Evolutionary conservation across 768 basidiomycete genomes (phyloP), one percentile per base, ranked within the genome.

Genomic region (Tylopilus sp.): DNA sequence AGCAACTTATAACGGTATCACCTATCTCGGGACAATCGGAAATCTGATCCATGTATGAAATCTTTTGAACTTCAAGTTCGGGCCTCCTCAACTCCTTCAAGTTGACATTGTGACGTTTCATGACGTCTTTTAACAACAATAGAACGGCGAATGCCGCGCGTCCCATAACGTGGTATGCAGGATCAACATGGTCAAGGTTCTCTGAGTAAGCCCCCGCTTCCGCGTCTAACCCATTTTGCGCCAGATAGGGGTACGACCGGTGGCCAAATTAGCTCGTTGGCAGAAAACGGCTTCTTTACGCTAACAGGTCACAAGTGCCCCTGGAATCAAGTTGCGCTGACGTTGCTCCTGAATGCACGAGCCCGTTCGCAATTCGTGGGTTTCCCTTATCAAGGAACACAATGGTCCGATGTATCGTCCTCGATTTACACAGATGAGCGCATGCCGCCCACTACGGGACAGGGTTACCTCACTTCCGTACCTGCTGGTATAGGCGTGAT

Each of bases 331-430:
- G n/a, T 36, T 44, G 51, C 31, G 50, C 36, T 39, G 18, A 55
- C 51, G 13, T 50, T 30, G 25, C 52, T 50, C 39, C 31, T 40
- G 51, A 47, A 43, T 35, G 23, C 47, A 56, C 41, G 53, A 53
- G 53, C 31, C n/a, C 38, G 50, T 64, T 65, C n/a, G 62, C 48
- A 45, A 67, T 69, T 67, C 60, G 65, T 48, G 45, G 51, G 44
- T 36, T 41, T 46, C 36, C 31, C 47, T 40, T 53, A 53, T 51
- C 52, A 30, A 40, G 20, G 21, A 55, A 56, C 47, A 38, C 33
- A 18, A 22, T 20, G 17, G 28, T 36, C 18, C 42, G 44, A 57
- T 53, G 35, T n/a, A 42, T 55, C 44, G 26, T 23, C 15, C 15
- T 22, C 39, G 44, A 26, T 18, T 31, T 30, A n/a, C 11, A 4